Base-by-base conservation (phyloP, 768 basidiomycete species). In the Ramaria sp. region DNA sequence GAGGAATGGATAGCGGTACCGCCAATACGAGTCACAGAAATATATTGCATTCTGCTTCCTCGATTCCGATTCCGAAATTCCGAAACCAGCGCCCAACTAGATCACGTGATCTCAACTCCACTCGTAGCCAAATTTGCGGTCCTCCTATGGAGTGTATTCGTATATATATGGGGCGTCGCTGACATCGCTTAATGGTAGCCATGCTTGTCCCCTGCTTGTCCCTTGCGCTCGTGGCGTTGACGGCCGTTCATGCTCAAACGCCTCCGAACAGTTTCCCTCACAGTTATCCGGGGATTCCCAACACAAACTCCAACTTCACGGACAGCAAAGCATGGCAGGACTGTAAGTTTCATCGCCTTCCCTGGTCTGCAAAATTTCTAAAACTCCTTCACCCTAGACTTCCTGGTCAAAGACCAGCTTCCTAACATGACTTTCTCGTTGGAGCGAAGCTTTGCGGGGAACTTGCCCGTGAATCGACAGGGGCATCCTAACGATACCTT, bases 401-500 rank as follows among this genome's bases (percentile, higher is more conserved):
- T 70, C 60, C 61, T 65, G 31, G 72, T 74, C 30, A 71, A 66
- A 7, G 65, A 68, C 20, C 51, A 67, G 11, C 62, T 72, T n/a
- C 71, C 68, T 12, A 69, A 68, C 52, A 66, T 71, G 7, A 65
- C 69, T 15, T 70, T 66, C 60, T 47, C 63, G 5, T 59, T 73
- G 1, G 60, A 63, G 19, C 68, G 66, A 38, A 71, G 61, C 59
- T 75, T 66, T 38, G 71, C 73, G 0, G 72, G 72, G 10, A 74
- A 68, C 59, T 63, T 73, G 41, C 60, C 63, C 1, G 68, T 70
- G 0, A 59, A 69, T 41, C 62, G 68, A 6, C 45, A 61, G n/a
- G 66, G 66, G 27, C 69, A 70, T 43, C 66, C 66, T 1, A 71
- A 73, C 59, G 62, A 73, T 57, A 72, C 70, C 1, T 64, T 72